Evolutionary conservation across 805 yeast genomes (phyloP).

Genomic region (Pichia membranifaciens): DNA sequence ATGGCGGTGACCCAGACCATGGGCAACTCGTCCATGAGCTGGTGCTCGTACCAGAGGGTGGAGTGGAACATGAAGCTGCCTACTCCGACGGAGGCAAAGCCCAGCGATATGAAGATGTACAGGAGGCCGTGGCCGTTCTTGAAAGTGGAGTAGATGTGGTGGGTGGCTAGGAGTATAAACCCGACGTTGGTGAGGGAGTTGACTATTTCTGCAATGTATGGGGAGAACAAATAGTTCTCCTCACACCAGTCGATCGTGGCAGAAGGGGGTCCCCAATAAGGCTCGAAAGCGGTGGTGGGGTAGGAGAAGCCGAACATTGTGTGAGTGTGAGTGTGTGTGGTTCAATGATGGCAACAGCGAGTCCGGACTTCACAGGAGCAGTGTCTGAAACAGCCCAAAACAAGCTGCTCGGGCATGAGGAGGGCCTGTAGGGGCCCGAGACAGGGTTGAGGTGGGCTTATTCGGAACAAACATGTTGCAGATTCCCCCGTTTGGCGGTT

Average conservation of each 20-base stretch:
- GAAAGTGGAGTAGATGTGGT: constrained; percentile 47
- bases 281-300: constrained; percentile 8
- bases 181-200: constrained; percentile 72
- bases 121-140: constrained; percentile 60
- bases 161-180: constrained; percentile 28
- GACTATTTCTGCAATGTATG: constrained; percentile 83
- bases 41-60: constrained; percentile 87
- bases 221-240: constrained; percentile 85
- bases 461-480: neutral
- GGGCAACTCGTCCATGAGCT: constrained; percentile 90
- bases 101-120: constrained; percentile 65
- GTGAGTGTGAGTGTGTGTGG: too few relatives aligned
- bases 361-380: too few relatives aligned
- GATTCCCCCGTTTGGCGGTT: too few relatives aligned
- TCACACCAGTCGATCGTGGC: constrained; percentile 99
- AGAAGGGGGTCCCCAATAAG: constrained; percentile 72
- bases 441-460: neutral
- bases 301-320: constrained; percentile 10
- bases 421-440: too few relatives aligned
- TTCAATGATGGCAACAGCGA: too few relatives aligned
- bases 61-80: constrained; percentile 96
- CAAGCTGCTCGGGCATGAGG: too few relatives aligned
- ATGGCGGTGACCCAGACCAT: constrained; percentile 98
- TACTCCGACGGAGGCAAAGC: constrained; percentile 83
- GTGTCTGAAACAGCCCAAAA: too few relatives aligned